These are phyloP conservation scores for Mycena indigotica DNA, from an alignment of 768 basidiomycete genomes.

Conservation along the genomic window DNA sequence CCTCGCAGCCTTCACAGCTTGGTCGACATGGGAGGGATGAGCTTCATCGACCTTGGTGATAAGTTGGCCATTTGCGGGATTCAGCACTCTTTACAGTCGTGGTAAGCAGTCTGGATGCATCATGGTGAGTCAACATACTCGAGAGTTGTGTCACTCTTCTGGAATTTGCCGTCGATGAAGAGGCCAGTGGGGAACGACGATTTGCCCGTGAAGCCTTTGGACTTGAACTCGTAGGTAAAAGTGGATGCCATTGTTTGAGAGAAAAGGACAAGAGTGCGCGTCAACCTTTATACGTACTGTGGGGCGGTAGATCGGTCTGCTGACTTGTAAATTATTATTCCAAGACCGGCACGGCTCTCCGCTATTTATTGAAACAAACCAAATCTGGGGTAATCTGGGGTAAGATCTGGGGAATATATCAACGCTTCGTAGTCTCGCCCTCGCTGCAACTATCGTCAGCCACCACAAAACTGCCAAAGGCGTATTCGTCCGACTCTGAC, in stretches of 20 bases:
- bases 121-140: background rate
- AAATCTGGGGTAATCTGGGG: background rate
- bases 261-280: background rate
- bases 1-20: conserved; percentile 62
- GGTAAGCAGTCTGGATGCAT: background rate
- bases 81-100: conserved; percentile 48
- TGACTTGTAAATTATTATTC: background rate
- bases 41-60: conserved; percentile 56
- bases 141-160: background rate
- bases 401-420: no score
- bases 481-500: conserved; percentile 64
- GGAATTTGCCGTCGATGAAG: background rate
- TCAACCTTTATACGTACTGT: background rate
- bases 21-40: conserved; percentile 63
- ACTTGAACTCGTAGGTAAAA: background rate
- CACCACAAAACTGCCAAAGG: conserved; percentile 78
- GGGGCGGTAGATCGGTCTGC: no score
- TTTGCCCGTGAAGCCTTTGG: background rate
- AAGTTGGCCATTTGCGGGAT: conserved; percentile 63
- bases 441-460: conserved; percentile 50
- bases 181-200: background rate
- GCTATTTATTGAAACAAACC: background rate
- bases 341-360: no score
- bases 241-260: background rate
- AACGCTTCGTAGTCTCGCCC: background rate